Conservation (phyloP, 164 flowering plant species). For the Dillenia suffruticosa region DNA sequence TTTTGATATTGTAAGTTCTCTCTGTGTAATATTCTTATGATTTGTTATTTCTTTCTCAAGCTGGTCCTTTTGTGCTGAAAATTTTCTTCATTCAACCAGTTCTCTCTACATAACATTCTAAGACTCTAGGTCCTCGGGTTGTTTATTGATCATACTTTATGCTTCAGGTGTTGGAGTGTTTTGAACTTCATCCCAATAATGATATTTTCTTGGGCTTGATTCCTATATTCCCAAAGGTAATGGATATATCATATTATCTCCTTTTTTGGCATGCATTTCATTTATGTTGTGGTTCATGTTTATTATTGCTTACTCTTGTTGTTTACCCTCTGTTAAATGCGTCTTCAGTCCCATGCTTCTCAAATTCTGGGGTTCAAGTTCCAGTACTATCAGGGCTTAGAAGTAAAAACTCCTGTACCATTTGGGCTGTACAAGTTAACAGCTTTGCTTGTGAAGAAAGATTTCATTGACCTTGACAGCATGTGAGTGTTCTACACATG, state of each 20-base stretch:
- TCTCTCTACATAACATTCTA: neutral
- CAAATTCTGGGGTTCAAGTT: slow-evolving; percentile 98
- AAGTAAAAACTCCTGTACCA: slow-evolving; percentile 66
- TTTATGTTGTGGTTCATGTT: neutral
- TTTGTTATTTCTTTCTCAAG: neutral
- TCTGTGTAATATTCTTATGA: neutral
- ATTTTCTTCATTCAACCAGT: no score
- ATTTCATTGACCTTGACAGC: slow-evolving; percentile 89
- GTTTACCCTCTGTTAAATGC: neutral
- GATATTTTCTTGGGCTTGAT: slow-evolving; percentile 71
- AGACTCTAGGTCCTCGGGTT: neutral
- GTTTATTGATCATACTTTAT: slow-evolving; percentile 7
- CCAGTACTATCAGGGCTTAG: slow-evolving; percentile 92
- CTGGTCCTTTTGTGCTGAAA: neutral
- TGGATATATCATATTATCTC: neutral
- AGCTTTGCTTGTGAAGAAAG: slow-evolving; percentile 81
- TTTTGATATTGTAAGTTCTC: slow-evolving; percentile 92
- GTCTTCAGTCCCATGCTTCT: slow-evolving; percentile 91
- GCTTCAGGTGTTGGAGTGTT: slow-evolving; percentile 89
- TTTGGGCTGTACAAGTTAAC: slow-evolving; percentile 80
- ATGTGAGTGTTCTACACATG: slow-evolving; percentile 56
- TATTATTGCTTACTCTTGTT: neutral
- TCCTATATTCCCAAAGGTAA: slow-evolving; percentile 96
- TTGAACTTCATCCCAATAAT: slow-evolving; percentile 82
- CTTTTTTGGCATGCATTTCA: neutral